Conservation (phyloP, 2,329 filamentous ascomycete species). For the Zymoseptoria tritici region DNA sequence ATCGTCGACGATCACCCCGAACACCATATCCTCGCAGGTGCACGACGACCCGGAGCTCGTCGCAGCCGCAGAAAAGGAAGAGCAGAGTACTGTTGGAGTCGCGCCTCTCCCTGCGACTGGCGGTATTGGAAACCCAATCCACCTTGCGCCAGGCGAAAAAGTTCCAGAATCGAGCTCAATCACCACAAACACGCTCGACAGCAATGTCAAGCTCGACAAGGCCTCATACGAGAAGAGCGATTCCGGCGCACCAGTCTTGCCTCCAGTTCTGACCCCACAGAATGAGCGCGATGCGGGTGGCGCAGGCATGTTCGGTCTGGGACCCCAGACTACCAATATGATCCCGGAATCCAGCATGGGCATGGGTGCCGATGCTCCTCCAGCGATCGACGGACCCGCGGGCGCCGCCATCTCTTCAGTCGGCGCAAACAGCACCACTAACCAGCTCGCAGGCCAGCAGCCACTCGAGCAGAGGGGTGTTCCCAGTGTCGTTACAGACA, state of each 20-base stretch:
- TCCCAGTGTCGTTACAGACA: conserved; percentile 61
- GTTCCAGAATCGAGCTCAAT: conserved; percentile 61
- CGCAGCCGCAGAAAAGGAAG: conserved; percentile 10
- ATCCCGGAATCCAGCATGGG: conserved; percentile 80
- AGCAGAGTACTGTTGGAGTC: conserved; percentile 40
- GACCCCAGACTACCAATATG: conserved; percentile 50
- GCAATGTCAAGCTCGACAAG: conserved; percentile 60
- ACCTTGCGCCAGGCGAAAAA: conserved; percentile 70
- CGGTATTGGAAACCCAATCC: conserved; percentile 67
- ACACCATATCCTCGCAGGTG: conserved; percentile 60
- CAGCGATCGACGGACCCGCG: conserved; percentile 10
- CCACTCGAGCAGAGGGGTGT: conserved; percentile 42
- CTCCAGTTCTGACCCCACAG: conserved; percentile 40
- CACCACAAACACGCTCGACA: conserved; percentile 63
- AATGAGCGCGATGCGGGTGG: conserved; percentile 33
- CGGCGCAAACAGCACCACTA: conserved; percentile 33
- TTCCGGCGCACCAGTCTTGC: conserved; percentile 41
- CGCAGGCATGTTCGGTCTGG: conserved; percentile 43
- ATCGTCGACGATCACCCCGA: conserved; percentile 53
- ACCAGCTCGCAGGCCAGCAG: conserved; percentile 38
- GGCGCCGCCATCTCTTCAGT: conserved; percentile 10
- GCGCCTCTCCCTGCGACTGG: conserved; percentile 52
- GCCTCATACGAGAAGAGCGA: conserved; percentile 80
- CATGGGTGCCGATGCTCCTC: conserved; percentile 42
- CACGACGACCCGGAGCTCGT: conserved; percentile 59